phyloP scores from a whole-genome alignment of 495 filamentous ascomycete species.

The Trichoderma parareesei region DNA sequence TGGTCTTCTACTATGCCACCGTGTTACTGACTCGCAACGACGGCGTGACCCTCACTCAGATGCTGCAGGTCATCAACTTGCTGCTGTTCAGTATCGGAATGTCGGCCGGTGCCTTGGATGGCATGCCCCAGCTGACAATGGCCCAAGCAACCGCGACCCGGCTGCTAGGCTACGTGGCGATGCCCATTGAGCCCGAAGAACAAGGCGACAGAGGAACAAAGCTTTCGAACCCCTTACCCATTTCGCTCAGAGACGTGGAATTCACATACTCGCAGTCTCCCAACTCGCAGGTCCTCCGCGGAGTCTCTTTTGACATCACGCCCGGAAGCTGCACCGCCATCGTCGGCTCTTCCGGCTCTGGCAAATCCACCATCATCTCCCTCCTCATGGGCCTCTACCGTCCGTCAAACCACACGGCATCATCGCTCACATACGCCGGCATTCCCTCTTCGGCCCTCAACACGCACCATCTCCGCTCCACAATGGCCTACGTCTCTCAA shows the following conservation, averaged over 20 bases:
- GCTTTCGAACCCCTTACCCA: conserved; percentile 46
- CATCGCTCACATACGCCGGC: conserved; percentile 48
- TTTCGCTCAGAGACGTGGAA: conserved; percentile 48
- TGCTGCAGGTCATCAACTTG: conserved; percentile 72
- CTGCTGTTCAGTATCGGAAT: conserved; percentile 75
- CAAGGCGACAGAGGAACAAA: conserved; percentile 46
- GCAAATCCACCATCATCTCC: conserved; percentile 79
- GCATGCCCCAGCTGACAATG: conserved; percentile 72
- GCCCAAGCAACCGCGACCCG: conserved; percentile 63
- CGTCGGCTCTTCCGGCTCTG: conserved; percentile 75
- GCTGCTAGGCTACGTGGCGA: conserved; percentile 60
- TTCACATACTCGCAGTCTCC: conserved; percentile 64
- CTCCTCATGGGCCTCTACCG: conserved; percentile 49
- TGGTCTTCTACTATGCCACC: conserved; percentile 80
- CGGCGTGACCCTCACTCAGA: conserved; percentile 40
- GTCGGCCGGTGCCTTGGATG: conserved; percentile 55
- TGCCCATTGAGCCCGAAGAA: conserved; percentile 44
- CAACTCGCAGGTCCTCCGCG: conserved; percentile 43
- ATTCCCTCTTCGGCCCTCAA: conserved; percentile 49
- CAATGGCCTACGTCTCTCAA: conserved; percentile 72
- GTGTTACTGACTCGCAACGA: conserved; percentile 44
- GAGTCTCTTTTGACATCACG: conserved; percentile 53
- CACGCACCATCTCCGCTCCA: conserved; percentile 53
- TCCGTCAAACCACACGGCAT: conserved; percentile 16
- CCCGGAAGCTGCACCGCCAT: conserved; percentile 60